Conservation (phyloP, 208 protist species). For the Plasmodiophora brassicae region DNA sequence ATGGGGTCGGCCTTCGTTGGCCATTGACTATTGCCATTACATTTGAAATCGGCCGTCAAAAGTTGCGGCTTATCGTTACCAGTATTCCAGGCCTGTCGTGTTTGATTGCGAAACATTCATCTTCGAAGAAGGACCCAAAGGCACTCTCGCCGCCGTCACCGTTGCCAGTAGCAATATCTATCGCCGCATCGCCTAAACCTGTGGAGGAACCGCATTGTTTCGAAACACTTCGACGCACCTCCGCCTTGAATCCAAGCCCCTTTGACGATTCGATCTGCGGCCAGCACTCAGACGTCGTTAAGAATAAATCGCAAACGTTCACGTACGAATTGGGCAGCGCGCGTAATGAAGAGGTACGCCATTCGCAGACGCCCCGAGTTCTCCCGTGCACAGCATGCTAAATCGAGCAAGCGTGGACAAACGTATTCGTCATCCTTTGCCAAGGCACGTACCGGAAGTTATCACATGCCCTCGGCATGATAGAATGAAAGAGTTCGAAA, state of each 20-base stretch:
- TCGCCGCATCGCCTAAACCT: too few relatives aligned
- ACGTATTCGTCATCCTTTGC: background rate
- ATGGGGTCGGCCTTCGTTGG: background rate
- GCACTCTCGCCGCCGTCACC: background rate
- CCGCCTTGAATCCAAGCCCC: conserved; percentile 16
- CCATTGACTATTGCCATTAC: background rate
- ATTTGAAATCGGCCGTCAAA: background rate
- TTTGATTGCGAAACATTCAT: conserved; percentile 24
- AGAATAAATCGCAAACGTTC: background rate
- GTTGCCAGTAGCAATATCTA: background rate
- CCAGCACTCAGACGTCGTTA: background rate
- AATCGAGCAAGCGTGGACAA: background rate
- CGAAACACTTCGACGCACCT: background rate
- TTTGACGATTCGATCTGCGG: conserved; percentile 12
- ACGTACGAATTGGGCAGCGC: background rate
- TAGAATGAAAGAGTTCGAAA: background rate
- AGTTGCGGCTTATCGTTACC: too few relatives aligned
- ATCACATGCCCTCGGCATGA: background rate
- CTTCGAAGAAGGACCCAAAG: background rate
- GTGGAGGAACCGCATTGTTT: background rate
- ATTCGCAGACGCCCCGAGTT: background rate
- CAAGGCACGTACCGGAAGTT: background rate
- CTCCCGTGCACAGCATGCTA: background rate
- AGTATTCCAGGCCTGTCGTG: conserved; percentile 18
- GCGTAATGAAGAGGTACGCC: background rate